Base-by-base conservation (phyloP, 495 filamentous ascomycete species). In the Penicillium canariense region DNA sequence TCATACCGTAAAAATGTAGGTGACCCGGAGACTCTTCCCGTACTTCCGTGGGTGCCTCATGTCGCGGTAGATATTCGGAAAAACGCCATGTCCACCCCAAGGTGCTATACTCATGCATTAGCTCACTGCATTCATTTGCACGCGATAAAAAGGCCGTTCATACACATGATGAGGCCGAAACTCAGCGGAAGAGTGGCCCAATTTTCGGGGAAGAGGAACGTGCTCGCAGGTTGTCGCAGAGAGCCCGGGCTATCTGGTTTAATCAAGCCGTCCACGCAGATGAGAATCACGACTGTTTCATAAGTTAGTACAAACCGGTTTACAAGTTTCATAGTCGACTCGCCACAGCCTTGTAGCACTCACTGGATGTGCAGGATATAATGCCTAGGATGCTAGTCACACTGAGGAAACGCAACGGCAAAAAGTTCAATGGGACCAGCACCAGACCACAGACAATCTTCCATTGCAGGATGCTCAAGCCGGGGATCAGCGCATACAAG, bases 61-160 rank as follows among this genome's bases (percentile, higher is more conserved):
- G 72, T 98, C 94, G 47, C 91, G 82, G 68, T 96, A 98, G 63
- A 98, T 96, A 62, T 96, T 96, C 2, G 94, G 94, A 65, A 98
- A 96, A 25, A 98, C 94, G 48, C 84, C 81, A 66, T 97, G 94
- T 7, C 94, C 94, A 58, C 94, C 94, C 91, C 91, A 98, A 1
- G 93, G 91, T 22, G 91, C 79, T 82, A 38, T 50, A 10, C 45
- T 26, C 0, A 26, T 10, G 8, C 6, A 25, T 59, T 60, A 50
- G 46, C 22, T 14, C 20, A 6, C 4, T 42, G n/a, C 1, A 11
- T 8, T 30, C 20, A 9, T 11, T 35, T 17, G 5, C 38, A 35
- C 8, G 10, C 7, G 5, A 14, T 31, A 10, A 14, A 28, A 31
- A 26, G 1, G n/a, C 22, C 25, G 5, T 26, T 58, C 79, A 68